Evolutionary conservation across 2,329 filamentous ascomycete genomes (phyloP).

Genomic region (Arthroderma sp.): DNA sequence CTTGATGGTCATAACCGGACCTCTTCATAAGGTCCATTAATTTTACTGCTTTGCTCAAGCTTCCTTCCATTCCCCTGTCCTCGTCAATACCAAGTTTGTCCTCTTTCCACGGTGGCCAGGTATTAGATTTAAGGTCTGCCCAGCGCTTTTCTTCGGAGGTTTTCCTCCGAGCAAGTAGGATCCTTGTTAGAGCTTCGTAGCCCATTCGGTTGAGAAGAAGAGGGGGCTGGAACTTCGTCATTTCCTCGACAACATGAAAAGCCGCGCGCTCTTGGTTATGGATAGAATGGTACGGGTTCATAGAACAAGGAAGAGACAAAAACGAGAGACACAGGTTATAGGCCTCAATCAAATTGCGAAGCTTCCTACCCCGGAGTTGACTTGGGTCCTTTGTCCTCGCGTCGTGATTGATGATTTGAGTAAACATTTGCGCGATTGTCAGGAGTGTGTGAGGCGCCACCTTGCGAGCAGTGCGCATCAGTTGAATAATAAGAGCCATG

Average conservation of each 20-base stretch:
- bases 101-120: slow-evolving; percentile 55
- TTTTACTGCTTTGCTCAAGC: slow-evolving; percentile 43
- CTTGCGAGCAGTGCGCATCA: slow-evolving; percentile 38
- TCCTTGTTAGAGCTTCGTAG: slow-evolving; percentile 42
- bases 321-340: slow-evolving; percentile 39
- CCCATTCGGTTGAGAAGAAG: slow-evolving; percentile 44
- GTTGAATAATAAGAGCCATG: slow-evolving; percentile 31
- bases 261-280: slow-evolving; percentile 43
- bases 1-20: slow-evolving; percentile 41
- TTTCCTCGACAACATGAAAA: slow-evolving; percentile 43
- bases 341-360: slow-evolving; percentile 25
- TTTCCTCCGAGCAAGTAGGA: slow-evolving; percentile 47
- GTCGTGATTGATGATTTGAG: slow-evolving; percentile 18
- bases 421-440: slow-evolving; percentile 28
- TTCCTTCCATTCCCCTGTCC: slow-evolving; percentile 42
- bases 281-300: slow-evolving; percentile 37
- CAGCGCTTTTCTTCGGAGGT: slow-evolving; percentile 43
- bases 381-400: slow-evolving; percentile 6
- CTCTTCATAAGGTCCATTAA: slow-evolving; percentile 45
- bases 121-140: slow-evolving; percentile 45
- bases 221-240: slow-evolving; percentile 42
- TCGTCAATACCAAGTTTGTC: slow-evolving; percentile 48
- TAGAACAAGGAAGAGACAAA: slow-evolving; percentile 36
- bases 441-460: slow-evolving; percentile 36
- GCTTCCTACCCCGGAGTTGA: slow-evolving; percentile 6